These are phyloP conservation scores for Emiliania huxleyi DNA, from an alignment of 78 protist genomes.

Conservation along the genomic window DNA sequence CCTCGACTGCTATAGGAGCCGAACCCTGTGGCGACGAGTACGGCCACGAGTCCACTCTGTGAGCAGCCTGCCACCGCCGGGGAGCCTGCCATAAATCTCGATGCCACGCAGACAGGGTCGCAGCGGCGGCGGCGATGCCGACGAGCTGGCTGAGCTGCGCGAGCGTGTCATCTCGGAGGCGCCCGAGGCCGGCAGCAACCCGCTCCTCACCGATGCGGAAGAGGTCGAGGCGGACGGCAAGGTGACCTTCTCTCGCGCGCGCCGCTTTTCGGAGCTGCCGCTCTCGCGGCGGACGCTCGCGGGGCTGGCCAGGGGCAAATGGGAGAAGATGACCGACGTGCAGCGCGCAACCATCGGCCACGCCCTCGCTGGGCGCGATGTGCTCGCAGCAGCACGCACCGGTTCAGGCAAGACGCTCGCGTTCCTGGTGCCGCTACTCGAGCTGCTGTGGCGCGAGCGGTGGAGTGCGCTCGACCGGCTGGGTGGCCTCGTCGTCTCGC, in stretches of 20 bases:
- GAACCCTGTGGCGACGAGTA: too few relatives aligned
- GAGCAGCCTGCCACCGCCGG: too few relatives aligned
- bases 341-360: conserved; percentile 83
- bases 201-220: neutral
- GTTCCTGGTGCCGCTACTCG: conserved; percentile 87
- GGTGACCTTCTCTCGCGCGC: neutral
- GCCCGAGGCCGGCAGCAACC: neutral
- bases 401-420: conserved; percentile 96
- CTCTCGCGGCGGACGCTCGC: conserved; percentile 44
- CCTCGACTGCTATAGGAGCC: too few relatives aligned
- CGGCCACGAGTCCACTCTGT: too few relatives aligned
- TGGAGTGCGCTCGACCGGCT: conserved; percentile 84
- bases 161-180: neutral
- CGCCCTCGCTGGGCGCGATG: conserved; percentile 84
- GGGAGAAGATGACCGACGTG: conserved; percentile 73
- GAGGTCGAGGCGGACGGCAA: neutral
- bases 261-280: conserved; percentile 26
- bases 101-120: too few relatives aligned
- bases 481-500: conserved; percentile 95
- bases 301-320: conserved; percentile 60
- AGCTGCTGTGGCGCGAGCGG: conserved; percentile 65
- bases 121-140: neutral
- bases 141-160: neutral
- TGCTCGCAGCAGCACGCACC: conserved; percentile 94
- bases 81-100: too few relatives aligned